Evolutionary conservation across 768 basidiomycete species (phyloP).

Genomic region (Aureoboletus auriporus): DNA sequence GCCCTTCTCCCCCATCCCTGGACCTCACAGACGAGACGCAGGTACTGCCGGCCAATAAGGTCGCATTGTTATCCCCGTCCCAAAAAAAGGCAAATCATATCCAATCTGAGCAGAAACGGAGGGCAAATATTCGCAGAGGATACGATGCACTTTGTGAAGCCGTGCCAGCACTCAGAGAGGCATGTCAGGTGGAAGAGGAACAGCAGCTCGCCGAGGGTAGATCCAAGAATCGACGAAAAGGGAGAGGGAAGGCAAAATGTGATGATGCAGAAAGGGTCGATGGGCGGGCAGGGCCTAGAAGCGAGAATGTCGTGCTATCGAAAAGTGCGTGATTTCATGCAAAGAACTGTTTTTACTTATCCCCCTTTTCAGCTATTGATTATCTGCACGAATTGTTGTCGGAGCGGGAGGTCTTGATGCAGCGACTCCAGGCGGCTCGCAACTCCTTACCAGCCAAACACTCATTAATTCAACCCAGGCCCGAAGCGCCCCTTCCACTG

Average conservation of each 20-base stretch:
- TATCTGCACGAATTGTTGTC: constrained; percentile 66
- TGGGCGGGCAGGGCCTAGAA: constrained; percentile 84
- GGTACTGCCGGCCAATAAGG: constrained; percentile 8
- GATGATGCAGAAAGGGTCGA: constrained; percentile 65
- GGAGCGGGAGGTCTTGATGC: constrained; percentile 52
- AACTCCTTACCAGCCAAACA: constrained; percentile 56
- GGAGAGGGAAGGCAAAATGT: constrained; percentile 35
- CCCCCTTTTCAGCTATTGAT: constrained; percentile 65
- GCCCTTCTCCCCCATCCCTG: constrained; percentile 16
- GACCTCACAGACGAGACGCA: constrained; percentile 10
- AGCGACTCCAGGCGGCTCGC: constrained; percentile 59
- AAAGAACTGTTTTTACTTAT: constrained; percentile 2
- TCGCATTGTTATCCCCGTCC: constrained; percentile 61
- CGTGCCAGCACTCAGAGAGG: constrained; percentile 78
- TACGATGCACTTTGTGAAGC: constrained; percentile 86
- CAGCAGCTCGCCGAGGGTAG: constrained; percentile 33
- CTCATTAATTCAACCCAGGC: constrained; percentile 40
- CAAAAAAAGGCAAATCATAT: constrained; percentile 96
- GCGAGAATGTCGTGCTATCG: constrained; percentile 83
- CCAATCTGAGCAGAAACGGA: constrained; percentile 89
- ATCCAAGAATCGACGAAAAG: constrained; percentile 34
- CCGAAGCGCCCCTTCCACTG: constrained; percentile 36
- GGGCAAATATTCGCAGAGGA: constrained; percentile 84
- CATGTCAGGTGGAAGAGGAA: constrained; percentile 74
- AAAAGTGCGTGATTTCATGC: constrained; percentile 58